Percentiles rank a stretch among this genome's conserved stretches.
These are phyloP conservation scores for Guillardia theta DNA, from an alignment of 78 protist genomes.

Conservation along the genomic window DNA sequence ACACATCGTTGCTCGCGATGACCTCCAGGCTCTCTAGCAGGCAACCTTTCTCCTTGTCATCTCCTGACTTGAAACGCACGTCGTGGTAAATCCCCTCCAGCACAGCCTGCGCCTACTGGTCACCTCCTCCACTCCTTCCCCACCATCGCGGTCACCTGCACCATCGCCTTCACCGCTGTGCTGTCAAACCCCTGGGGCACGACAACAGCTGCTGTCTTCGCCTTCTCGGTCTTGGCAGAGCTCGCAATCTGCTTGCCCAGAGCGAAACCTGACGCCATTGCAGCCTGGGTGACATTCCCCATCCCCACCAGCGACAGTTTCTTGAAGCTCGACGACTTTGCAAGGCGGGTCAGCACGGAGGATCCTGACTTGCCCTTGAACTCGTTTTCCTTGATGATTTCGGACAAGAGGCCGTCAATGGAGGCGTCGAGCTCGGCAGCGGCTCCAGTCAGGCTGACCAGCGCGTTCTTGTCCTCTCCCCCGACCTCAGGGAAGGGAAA, in stretches of 20 bases:
- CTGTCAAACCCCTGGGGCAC: not conserved
- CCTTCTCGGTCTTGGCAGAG: constrained; percentile 1
- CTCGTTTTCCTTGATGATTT: not conserved
- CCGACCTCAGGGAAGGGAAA: not conserved
- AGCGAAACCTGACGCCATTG: not conserved
- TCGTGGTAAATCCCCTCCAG: constrained; percentile 17
- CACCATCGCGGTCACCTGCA: too few species aligned
- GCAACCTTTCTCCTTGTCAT: not conserved
- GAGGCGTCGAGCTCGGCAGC: not conserved
- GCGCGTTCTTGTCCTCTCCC: not conserved
- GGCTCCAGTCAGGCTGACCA: not conserved
- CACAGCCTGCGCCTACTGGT: not conserved
- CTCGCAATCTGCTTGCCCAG: not conserved
- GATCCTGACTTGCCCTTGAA: constrained; percentile 33
- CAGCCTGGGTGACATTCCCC: not conserved
- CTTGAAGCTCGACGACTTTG: not conserved
- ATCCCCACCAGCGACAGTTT: constrained; percentile 18
- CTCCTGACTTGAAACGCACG: constrained; percentile 37
- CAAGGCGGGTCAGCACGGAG: not conserved
- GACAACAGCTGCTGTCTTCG: not conserved
- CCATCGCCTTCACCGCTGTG: not conserved
- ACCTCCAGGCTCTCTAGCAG: not conserved
- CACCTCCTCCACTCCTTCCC: too few species aligned
- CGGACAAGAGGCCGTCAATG: not conserved
- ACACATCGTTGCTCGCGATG: not conserved